These are phyloP conservation scores for Annulohypoxylon bovei DNA, from an alignment of 495 filamentous ascomycete genomes.

Conservation along the genomic window DNA sequence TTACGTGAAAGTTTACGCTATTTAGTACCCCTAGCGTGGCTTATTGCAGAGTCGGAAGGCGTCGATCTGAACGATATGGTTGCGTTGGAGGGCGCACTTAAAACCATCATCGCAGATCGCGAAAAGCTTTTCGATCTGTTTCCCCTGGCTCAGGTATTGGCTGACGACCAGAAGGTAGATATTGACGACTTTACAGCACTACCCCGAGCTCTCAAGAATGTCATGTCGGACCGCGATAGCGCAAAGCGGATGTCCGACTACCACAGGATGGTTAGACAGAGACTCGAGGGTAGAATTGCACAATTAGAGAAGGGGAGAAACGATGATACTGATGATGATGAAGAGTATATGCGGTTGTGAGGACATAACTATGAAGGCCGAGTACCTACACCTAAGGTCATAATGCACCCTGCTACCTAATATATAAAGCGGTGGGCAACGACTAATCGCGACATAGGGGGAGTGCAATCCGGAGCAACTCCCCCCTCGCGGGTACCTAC, in stretches of 20 bases:
- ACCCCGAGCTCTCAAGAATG: conserved; percentile 7
- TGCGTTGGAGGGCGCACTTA: conserved; percentile 9
- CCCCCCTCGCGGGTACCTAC: not conserved
- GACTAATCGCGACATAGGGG: not conserved
- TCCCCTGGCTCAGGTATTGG: conserved; percentile 33
- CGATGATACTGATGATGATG: conserved; percentile 1
- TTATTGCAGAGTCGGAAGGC: conserved; percentile 27
- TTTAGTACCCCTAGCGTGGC: conserved; percentile 27
- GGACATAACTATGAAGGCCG: not conserved
- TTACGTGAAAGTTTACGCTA: not conserved
- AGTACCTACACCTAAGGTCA: conserved; percentile 3
- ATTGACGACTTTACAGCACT: conserved; percentile 19
- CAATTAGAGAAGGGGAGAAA: conserved; percentile 7
- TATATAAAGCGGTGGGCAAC: not conserved
- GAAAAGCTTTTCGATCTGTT: conserved; percentile 23
- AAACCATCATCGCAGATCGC: conserved; percentile 31
- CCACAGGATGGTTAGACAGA: not conserved
- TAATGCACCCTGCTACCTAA: not conserved
- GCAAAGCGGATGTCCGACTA: not conserved
- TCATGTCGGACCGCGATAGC: conserved; percentile 26
- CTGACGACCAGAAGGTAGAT: conserved; percentile 33
- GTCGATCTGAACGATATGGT: conserved; percentile 18
- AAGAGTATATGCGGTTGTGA: conserved; percentile 31
- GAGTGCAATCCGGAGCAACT: conserved; percentile 4
- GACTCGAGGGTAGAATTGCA: conserved; percentile 18